Base-by-base conservation (phyloP, 805 yeast species). In the Candida cerambycidarum region DNA sequence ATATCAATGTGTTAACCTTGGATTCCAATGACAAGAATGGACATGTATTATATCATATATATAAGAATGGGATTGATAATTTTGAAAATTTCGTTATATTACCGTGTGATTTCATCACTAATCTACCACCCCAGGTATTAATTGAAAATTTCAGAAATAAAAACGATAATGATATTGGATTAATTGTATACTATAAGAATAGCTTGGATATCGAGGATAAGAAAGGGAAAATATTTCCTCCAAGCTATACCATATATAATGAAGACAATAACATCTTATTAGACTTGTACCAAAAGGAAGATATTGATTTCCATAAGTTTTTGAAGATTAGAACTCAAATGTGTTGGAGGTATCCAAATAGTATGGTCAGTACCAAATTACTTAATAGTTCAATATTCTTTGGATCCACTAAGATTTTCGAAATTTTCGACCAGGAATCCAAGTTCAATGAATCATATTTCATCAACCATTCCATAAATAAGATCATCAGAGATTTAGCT, bases 41-140 rank as follows among this genome's bases (percentile, higher is more conserved):
- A n/a, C 80, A 73, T 41, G 67, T 82, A 37, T 57, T 88, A 30
- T 70, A 73, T 34, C 75, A 61, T 13, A 51, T 78, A 43, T 63
- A 76, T 48, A 67, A 76, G 69, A 46, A 53, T 10, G 38, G 40
- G 5, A 31, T 31, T 23, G 35, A 32, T 1, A 28, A 38, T 12
- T 46, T 36, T 21, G 53, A 56, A 32, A 54, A 62, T 57, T 83
- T 89, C 56, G 87, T 89, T n/a, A 63, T 93, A 24, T 65, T 93
- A 42, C 97, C 98, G 6, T 92, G 97, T 67, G 99, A 95, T 62
- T 87, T 93, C 59, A 73, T 95, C 41, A 89, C 98, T 2, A 92
- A 90, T 58, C 70, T 92, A 29, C 96, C 96, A 3, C 96, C 98
- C 9, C 92, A 87, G 55, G 83, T 84, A 14, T 73, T 93, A 24